phyloP scores from a whole-genome alignment of 202 grass and related monocot species.

The Brachypodium distachyon region DNA sequence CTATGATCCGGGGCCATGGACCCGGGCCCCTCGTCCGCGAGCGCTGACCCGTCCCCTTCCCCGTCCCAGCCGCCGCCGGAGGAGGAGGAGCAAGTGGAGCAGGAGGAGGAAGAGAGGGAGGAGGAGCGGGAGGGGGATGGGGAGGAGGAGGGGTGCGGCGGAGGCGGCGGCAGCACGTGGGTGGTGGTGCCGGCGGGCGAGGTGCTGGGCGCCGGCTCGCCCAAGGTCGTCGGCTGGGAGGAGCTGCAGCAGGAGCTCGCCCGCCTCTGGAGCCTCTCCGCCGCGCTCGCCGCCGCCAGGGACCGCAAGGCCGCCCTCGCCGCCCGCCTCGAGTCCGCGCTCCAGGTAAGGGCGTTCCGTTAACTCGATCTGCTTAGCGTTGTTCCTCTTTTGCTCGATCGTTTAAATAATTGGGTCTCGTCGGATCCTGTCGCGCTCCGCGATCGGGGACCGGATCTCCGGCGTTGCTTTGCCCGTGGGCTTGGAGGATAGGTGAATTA shows the following conservation, averaged over 20 bases:
- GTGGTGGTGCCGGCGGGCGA: slow-evolving; percentile 27
- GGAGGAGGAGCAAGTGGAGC: neutral
- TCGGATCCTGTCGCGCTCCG: neutral
- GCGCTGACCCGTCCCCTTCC: slow-evolving; percentile 3
- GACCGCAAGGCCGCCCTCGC: slow-evolving; percentile 55
- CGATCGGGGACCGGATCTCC: neutral
- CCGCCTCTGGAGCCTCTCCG: slow-evolving; percentile 68
- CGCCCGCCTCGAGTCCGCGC: slow-evolving; percentile 41
- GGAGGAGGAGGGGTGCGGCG: neutral
- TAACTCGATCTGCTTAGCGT: neutral
- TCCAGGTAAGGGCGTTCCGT: slow-evolving; percentile 41
- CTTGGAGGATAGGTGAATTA: no score
- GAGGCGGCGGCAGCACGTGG: slow-evolving; percentile 12
- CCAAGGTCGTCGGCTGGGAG: slow-evolving; percentile 75
- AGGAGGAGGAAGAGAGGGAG: neutral
- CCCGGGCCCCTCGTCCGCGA: slow-evolving; percentile 3
- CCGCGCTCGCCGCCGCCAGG: slow-evolving; percentile 33
- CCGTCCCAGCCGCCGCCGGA: no score
- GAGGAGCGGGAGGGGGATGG: neutral
- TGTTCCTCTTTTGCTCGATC: neutral
- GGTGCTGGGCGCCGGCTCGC: slow-evolving; percentile 34
- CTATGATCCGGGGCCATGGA: slow-evolving; percentile 12
- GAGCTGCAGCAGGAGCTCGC: slow-evolving; percentile 96
- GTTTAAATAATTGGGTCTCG: neutral
- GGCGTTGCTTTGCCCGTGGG: neutral